Base-by-base conservation (phyloP, 2,329 filamentous ascomycete genomes). In the Talaromyces sp. region DNA sequence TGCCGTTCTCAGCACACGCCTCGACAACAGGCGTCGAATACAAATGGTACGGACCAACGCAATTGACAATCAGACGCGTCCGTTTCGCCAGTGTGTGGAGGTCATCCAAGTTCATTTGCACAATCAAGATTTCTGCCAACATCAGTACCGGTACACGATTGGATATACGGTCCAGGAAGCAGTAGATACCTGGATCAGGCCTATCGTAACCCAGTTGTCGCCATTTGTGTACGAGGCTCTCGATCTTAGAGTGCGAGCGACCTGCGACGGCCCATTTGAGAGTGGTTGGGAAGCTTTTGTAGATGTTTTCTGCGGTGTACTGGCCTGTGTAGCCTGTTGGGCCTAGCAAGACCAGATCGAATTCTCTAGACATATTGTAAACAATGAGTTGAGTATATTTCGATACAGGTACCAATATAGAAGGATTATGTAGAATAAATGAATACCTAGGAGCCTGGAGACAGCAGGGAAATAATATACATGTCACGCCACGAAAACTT, bases 181-280 rank as follows among this genome's bases (percentile, higher is more conserved):
- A 43, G 41, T 45, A 45, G 19, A 45, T 84, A 91, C 90, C 86
- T 73, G 93, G 92, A 62, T 86, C 84, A 41, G 81, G 73, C 62
- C 93, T 88, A 75, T 96, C 88, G 2, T 88, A 82, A 73, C 90
- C 90, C 66, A 90, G 72, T 64, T 79, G 74, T 71, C 87, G 87
- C 74, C 93, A 84, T 63, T 91, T 87, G 61, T 87, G 81, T 8
- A 88, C 86, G 11, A 97, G 78, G 47, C 80, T 79, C 69, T 90
- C 85, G 4, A 98, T 84, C 77, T 97, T 97, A 58, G 83, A 80
- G 58, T 84, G 81, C n/a, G 91, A 93, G 31, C 93, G 90, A 35
- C 93, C 93, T 54, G 92, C 91, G 63, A 97, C 82, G 15, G 92
- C 93, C 93, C 93, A 97, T 81, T 87, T 92, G 67, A 96, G 77